Conservation (phyloP, 805 yeast genomes). For the Maudiozyma pseudohumilis region DNA sequence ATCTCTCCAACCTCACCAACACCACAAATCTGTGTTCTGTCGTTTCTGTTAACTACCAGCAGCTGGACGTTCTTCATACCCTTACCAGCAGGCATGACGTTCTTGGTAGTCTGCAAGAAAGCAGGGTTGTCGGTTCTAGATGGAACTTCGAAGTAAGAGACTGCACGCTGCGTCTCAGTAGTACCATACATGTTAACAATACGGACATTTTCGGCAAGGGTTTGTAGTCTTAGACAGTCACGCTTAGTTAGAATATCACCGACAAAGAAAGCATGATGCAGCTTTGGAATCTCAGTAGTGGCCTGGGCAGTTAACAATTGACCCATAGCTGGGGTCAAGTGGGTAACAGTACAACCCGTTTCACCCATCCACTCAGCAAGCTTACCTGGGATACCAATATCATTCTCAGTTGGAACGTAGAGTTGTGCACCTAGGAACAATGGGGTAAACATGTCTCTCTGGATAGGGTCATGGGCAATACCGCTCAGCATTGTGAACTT, state of each 20-base stretch:
- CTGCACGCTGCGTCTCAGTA: constrained; percentile 98
- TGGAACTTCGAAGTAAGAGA: constrained; percentile 83
- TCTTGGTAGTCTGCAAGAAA: constrained; percentile 77
- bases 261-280: constrained; percentile 95
- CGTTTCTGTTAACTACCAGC: constrained; percentile 84
- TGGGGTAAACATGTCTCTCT: constrained; percentile 98
- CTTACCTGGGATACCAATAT: constrained; percentile 96
- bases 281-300: constrained; percentile 65
- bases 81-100: constrained; percentile 95
- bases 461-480: constrained; percentile 98
- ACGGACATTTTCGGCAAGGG: constrained; percentile 77
- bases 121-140: constrained; percentile 58
- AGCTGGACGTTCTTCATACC: constrained; percentile 96
- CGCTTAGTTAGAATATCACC: constrained; percentile 97
- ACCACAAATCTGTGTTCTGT: constrained; percentile 86
- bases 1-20: constrained; percentile 99
- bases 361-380: constrained; percentile 95
- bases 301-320: constrained; percentile 95
- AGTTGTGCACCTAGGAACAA: constrained; percentile 89
- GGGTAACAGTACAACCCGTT: constrained; percentile 90
- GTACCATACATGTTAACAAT: constrained; percentile 99
- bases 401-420: constrained; percentile 91
- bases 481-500: constrained; percentile 96
- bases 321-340: constrained; percentile 99
- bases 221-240: constrained; percentile 88